Base-by-base conservation (phyloP, 495 filamentous ascomycete genomes). In the Parathielavia appendiculata region DNA sequence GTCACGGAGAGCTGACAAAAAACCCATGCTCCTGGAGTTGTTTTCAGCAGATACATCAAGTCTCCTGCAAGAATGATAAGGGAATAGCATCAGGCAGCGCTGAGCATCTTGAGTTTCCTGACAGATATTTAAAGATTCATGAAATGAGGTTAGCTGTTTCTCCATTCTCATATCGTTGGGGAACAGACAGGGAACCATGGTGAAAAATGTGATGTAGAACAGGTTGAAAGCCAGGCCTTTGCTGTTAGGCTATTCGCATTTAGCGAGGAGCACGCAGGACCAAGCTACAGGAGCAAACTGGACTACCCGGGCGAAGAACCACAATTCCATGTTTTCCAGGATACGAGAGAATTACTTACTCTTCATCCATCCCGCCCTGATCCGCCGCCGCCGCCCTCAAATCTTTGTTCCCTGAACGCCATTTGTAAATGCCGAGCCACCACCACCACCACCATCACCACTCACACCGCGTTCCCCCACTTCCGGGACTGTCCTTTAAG, bases 351-450 rank as follows among this genome's bases (percentile, higher is more conserved):
- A 10, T 22, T n/a, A n/a, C n/a, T 8, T 38, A 35, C n/a, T n/a
- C 54, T 53, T 52, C 26, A 51, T 17, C 34, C 50, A 38, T 13
- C 51, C 41, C 36, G 9, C 47, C 45, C 41, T 49, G 40, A 58
- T 51, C 63, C 60, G 51, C 51, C 48, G n/a, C n/a, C n/a, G n/a
- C 59, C 47, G 35, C 60, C 59, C 54, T 30, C 26, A 6, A 60
- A 58, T 40, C 46, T 54, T 59, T 41, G 47, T 44, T 59, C 61
- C 64, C 56, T 58, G 46, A 66, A 67, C 63, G 63, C 58, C 60
- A 58, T 59, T 6, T 51, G 54, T 13, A 66, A 62, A 65, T 66
- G 55, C 63, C 66, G 57, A 63, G 52, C 60, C 56, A 44, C 45
- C 53, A 48, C 43, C 54, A 12, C 40, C 36, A 47, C 19, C 32